Evolutionary conservation across 768 basidiomycete genomes (phyloP), one percentile per base, ranked within the genome.

Genomic region (Kwoniella dendrophila): DNA sequence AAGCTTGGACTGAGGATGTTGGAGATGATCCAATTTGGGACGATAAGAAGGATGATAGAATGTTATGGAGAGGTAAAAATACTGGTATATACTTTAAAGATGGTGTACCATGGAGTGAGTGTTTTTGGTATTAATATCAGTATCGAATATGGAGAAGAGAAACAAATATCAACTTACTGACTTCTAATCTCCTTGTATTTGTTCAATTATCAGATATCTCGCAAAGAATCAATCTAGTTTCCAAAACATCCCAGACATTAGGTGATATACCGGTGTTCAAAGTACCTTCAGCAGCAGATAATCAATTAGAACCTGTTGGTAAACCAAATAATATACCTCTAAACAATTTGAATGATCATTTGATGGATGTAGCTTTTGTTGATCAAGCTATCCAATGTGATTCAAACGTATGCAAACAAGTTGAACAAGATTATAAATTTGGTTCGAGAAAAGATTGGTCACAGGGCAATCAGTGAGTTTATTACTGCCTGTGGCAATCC

Each of bases 61-160:
- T 77, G 47, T 58, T 75, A 22, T 78, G 76, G 76, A 38, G 76
- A 61, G 76, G 76, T 10, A 74, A 67, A 34, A 78, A 68, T 8
- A 78, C 76, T 4, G 76, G 76, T 8, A 77, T 73, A 48, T 69
- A 66, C 43, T 76, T 71, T 55, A 70, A 66, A n/a, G 64, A 69
- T 43, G 60, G 56, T 6, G 60, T 69, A 12, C 71, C 74, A n/a
- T 77, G 75, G 75, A 67, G 71, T 70, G 57, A 64, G 68, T 64
- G 6, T 5, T n/a, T 14, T 10, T 45, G 18, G n/a, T 11, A 43
- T 43, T 20, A 43, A 14, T 11, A 8, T 36, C 47, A 48, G 11
- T 12, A 14, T 27, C n/a, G n/a, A n/a, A n/a, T n/a, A n/a, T n/a
- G n/a, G n/a, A n/a, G n/a, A n/a, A n/a, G n/a, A n/a, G n/a, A n/a